These are phyloP conservation scores for Veloboletus limbatus DNA, from an alignment of 1,284 basidiomycete genomes.

Conservation along the genomic window DNA sequence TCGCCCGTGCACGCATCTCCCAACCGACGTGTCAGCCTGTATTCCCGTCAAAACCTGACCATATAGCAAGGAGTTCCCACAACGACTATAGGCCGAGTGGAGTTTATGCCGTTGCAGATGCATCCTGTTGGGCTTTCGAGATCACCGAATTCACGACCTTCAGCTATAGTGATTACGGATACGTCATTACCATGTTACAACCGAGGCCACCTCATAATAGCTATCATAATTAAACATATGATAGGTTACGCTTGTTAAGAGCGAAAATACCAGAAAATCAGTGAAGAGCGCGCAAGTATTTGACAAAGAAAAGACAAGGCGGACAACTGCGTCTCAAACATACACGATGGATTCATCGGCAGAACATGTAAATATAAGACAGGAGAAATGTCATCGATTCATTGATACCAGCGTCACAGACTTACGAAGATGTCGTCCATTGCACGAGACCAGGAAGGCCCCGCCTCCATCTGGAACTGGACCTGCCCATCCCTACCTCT, in stretches of 20 bases:
- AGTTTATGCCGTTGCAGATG: background rate
- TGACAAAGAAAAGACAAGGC: background rate
- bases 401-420: background rate
- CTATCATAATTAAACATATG: slow-evolving; percentile 23
- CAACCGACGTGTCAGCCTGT: no score
- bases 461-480: slow-evolving; percentile 21
- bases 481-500: slow-evolving; percentile 10
- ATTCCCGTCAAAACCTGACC: no score
- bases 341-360: slow-evolving; percentile 13
- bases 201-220: slow-evolving; percentile 19
- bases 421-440: slow-evolving; percentile 28
- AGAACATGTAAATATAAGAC: slow-evolving; percentile 7
- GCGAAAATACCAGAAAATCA: slow-evolving; percentile 5
- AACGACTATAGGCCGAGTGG: no score
- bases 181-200: background rate
- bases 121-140: background rate
- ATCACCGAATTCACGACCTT: background rate
- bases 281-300: slow-evolving; percentile 5
- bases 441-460: slow-evolving; percentile 28
- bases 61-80: no score
- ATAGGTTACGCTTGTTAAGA: slow-evolving; percentile 12
- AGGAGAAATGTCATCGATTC: slow-evolving; percentile 1
- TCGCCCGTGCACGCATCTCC: no score
- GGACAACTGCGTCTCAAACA: slow-evolving; percentile 11
- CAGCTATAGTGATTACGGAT: background rate